These are phyloP conservation scores for Biscutella auriculata DNA, from an alignment of 441 rosid species.

Conservation along the genomic window DNA sequence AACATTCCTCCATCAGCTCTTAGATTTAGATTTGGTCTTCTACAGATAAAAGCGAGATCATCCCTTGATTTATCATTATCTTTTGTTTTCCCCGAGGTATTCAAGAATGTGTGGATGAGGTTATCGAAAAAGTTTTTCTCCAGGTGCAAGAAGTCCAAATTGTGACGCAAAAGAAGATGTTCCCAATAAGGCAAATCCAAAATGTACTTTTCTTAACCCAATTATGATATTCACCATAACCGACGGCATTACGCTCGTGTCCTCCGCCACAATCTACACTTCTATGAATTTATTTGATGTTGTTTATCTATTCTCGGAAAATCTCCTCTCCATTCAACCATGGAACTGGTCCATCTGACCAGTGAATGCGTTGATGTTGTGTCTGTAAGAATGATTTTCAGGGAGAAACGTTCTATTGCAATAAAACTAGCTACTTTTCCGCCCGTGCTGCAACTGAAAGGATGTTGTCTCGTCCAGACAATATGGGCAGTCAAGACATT, in stretches of 20 bases:
- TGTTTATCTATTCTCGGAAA: not conserved
- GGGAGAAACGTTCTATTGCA: not conserved
- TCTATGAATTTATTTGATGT: not conserved
- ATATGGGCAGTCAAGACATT: not conserved
- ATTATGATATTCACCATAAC: not conserved
- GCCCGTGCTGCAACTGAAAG: not conserved
- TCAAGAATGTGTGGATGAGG: not conserved
- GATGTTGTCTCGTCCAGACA: not conserved
- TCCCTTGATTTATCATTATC: not conserved
- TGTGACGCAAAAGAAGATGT: not conserved
- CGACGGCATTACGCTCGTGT: not conserved
- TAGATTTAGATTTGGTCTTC: accelerated
- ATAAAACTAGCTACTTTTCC: not conserved
- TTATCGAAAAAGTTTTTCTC: not conserved
- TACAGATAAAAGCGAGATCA: not conserved
- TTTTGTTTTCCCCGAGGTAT: not conserved
- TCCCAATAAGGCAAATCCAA: not conserved
- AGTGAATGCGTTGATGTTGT: not conserved
- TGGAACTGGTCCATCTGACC: not conserved
- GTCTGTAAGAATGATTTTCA: not conserved
- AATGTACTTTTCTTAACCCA: not conserved
- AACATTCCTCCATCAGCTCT: not conserved
- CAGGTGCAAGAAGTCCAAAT: not conserved
- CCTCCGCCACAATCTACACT: not conserved
- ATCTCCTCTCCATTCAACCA: not conserved